phyloP scores from a whole-genome alignment of 2,329 filamentous ascomycete species.

The Pseudohalonectria lignicola region DNA sequence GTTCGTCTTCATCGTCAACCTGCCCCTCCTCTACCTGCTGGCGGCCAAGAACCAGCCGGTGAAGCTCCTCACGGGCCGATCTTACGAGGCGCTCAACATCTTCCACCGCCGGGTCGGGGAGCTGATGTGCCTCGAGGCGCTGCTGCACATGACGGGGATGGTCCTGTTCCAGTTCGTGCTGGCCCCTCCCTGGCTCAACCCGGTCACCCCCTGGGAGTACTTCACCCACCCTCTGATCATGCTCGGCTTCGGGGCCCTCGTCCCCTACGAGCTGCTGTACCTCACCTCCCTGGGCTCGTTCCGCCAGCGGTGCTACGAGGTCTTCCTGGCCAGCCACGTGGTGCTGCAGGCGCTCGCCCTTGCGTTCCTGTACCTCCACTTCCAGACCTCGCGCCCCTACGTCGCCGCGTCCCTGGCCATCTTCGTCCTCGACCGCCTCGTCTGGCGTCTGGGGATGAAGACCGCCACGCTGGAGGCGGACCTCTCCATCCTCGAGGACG shows the following conservation, averaged over 20 bases:
- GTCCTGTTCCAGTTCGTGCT: slow-evolving; percentile 42
- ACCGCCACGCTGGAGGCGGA: slow-evolving; percentile 34
- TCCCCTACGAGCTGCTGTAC: slow-evolving; percentile 50
- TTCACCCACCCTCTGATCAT: slow-evolving; percentile 30
- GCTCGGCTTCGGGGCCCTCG: slow-evolving; percentile 33
- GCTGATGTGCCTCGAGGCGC: slow-evolving; percentile 46
- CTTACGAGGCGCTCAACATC: slow-evolving; percentile 56
- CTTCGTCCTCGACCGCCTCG: slow-evolving; percentile 44
- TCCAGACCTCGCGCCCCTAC: slow-evolving; percentile 38
- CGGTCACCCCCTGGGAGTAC: slow-evolving; percentile 30
- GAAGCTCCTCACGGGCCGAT: slow-evolving; percentile 47
- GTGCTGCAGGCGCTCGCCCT: slow-evolving; percentile 44
- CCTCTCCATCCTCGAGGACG: slow-evolving; percentile 42
- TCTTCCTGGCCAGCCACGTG: slow-evolving; percentile 49
- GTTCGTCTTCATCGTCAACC: slow-evolving; percentile 36
- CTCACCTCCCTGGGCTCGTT: slow-evolving; percentile 50
- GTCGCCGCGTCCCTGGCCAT: slow-evolving; percentile 40
- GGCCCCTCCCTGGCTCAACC: slow-evolving; percentile 31
- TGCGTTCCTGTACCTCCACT: slow-evolving; percentile 48
- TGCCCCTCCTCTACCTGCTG: slow-evolving; percentile 47
- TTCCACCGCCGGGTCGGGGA: slow-evolving; percentile 55
- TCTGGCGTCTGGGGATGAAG: slow-evolving; percentile 45
- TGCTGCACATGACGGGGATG: slow-evolving; percentile 45
- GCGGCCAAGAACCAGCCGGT: slow-evolving; percentile 58
- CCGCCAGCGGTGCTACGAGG: slow-evolving; percentile 49